phyloP scores from a whole-genome alignment of 768 basidiomycete species.

The Rhodotorula babjevae region DNA sequence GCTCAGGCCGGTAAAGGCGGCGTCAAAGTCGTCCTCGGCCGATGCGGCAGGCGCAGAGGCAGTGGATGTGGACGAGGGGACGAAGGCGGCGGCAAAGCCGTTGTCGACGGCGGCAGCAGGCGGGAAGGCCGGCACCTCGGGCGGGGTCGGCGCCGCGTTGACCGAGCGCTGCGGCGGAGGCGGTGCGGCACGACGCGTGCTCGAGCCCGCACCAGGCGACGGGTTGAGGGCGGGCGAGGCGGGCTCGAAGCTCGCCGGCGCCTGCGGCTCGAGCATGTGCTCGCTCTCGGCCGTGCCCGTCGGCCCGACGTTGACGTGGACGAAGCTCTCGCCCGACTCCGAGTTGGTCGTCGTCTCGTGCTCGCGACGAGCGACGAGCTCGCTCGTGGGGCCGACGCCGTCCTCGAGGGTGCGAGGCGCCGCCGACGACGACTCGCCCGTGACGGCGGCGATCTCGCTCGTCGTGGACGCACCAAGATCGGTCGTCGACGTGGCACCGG shows the following conservation, averaged over 20 bases:
- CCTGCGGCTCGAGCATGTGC: constrained; percentile 7
- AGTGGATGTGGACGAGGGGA: not conserved
- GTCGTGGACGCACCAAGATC: not conserved
- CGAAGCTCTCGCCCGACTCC: constrained; percentile 38
- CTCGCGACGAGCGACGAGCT: not conserved
- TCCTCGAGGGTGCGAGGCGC: not conserved
- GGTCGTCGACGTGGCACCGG: not conserved
- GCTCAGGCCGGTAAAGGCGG: constrained; percentile 37
- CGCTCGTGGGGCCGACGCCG: not conserved
- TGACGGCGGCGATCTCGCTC: not conserved
- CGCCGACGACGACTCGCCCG: not conserved
- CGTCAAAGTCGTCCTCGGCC: constrained; percentile 43
- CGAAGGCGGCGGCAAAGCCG: not conserved
- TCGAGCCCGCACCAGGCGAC: not conserved
- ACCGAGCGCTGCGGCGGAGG: constrained; percentile 11
- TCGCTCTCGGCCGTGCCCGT: constrained; percentile 1
- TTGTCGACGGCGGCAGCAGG: not conserved
- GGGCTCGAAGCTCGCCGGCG: constrained; percentile 11
- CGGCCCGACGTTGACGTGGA: constrained; percentile 26
- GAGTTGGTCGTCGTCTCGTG: not conserved
- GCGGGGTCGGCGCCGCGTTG: not conserved
- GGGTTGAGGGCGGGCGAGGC: not conserved
- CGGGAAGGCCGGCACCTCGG: not conserved
- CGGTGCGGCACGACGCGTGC: constrained; percentile 20
- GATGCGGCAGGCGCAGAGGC: not conserved